These are phyloP conservation scores for Reticulascus tulasneorum DNA, from an alignment of 2,329 filamentous ascomycete species.

Conservation along the genomic window DNA sequence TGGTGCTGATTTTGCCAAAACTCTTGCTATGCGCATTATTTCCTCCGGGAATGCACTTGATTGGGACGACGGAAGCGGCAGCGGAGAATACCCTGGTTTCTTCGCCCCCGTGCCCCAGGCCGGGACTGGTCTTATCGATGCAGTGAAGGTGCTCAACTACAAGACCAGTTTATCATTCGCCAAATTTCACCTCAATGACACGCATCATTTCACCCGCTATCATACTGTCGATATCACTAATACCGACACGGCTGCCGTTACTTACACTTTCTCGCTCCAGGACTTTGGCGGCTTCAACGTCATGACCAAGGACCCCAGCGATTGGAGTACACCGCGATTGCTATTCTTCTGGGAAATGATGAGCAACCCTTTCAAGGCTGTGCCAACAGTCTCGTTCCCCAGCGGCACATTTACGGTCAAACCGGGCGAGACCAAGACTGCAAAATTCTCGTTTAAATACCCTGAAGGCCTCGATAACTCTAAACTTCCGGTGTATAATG, in stretches of 20 bases:
- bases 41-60: not conserved
- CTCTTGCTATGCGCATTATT: slow-evolving; percentile 12
- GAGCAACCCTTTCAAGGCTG: slow-evolving; percentile 5
- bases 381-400: slow-evolving; percentile 4
- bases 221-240: not conserved
- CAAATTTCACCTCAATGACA: not conserved
- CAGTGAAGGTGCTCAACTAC: not conserved
- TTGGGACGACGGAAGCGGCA: slow-evolving; percentile 10
- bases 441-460: slow-evolving; percentile 8
- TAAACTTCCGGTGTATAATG: not conserved
- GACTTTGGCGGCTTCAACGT: slow-evolving; percentile 11
- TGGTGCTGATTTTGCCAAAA: slow-evolving; percentile 22
- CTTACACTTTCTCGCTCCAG: not conserved
- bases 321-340: too few relatives aligned
- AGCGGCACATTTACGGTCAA: slow-evolving; percentile 2
- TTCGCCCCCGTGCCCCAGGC: not conserved
- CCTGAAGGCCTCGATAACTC: slow-evolving; percentile 7
- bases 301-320: slow-evolving; percentile 10
- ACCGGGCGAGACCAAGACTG: slow-evolving; percentile 6
- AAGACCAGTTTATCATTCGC: not conserved
- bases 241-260: not conserved
- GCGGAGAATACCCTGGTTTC: slow-evolving; percentile 8
- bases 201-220: not conserved
- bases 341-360: slow-evolving; percentile 16
- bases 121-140: not conserved